Percentiles rank a stretch among this genome's conserved stretches.
Conservation (phyloP, 257 asterid species). For the Fraxinus pennsylvanica region DNA sequence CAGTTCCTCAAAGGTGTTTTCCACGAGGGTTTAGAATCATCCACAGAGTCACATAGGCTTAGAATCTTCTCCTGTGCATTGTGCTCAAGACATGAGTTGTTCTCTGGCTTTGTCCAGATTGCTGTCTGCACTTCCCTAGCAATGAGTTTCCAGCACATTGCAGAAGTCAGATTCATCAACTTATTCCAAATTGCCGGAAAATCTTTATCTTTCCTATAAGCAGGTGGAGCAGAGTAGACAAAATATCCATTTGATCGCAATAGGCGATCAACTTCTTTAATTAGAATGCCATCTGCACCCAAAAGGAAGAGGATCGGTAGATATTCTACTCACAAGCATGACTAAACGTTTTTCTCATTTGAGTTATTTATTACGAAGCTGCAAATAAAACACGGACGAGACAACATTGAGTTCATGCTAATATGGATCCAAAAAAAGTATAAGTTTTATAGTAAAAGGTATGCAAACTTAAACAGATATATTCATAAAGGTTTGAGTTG, state of each 20-base stretch:
- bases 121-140: conserved; percentile 93
- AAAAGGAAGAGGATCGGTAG: not conserved
- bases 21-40: conserved; percentile 58
- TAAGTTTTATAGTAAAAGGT: not conserved
- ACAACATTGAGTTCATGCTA: not conserved
- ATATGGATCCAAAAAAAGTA: not conserved
- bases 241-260: conserved; percentile 76
- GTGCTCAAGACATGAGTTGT: conserved; percentile 60
- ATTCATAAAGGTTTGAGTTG: not conserved
- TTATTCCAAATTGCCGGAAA: conserved; percentile 80
- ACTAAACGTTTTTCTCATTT: not conserved
- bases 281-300: conserved; percentile 75
- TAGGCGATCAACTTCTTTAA: conserved; percentile 82
- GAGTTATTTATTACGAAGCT: not conserved
- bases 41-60: conserved; percentile 57
- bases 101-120: conserved; percentile 72
- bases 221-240: conserved; percentile 96
- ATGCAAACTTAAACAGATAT: not conserved
- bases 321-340: conserved; percentile 8
- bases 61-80: conserved; percentile 56
- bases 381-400: not conserved
- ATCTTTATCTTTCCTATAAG: conserved; percentile 86
- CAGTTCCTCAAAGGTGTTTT: conserved; percentile 58
- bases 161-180: conserved; percentile 66
- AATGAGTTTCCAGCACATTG: conserved; percentile 96